A percentile compares a stretch with the other conserved stretches of the same genome.
Conservation (phyloP, 169 alveolate species). For the Eimeria zaria region DNA sequence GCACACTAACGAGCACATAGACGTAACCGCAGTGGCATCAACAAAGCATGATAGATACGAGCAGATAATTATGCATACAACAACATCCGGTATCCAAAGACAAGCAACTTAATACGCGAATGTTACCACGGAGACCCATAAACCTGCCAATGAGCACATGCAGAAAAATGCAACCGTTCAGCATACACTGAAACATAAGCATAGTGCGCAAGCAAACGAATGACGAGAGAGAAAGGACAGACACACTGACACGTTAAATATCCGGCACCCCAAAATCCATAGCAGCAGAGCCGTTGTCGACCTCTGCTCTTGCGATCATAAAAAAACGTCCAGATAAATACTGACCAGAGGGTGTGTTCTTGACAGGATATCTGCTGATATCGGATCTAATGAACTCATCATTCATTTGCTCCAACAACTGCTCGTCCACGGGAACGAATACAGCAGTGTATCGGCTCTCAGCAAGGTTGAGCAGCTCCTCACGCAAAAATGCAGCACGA, state of each 20-base stretch:
- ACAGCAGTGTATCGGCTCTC: conserved; percentile 73
- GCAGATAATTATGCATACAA: neutral
- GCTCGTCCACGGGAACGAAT: conserved; percentile 52
- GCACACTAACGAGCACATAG: neutral
- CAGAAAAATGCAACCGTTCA: neutral
- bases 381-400: conserved; percentile 51
- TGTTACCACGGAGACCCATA: neutral
- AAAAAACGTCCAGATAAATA: neutral
- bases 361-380: conserved; percentile 54
- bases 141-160: neutral
- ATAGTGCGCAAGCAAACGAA: neutral
- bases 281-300: neutral
- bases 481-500: conserved; percentile 52
- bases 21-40: neutral
- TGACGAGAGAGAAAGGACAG: neutral
- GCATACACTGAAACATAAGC: neutral
- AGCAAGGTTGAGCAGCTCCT: conserved; percentile 51
- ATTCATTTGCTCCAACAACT: conserved; percentile 34
- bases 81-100: neutral
- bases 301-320: neutral
- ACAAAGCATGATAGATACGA: neutral
- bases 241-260: neutral
- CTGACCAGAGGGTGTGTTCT: conserved; percentile 63
- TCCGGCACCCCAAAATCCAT: neutral
- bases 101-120: neutral